These are phyloP conservation scores for Tetraselmis chui DNA, from an alignment of 139 green algal genomes.

Conservation along the genomic window DNA sequence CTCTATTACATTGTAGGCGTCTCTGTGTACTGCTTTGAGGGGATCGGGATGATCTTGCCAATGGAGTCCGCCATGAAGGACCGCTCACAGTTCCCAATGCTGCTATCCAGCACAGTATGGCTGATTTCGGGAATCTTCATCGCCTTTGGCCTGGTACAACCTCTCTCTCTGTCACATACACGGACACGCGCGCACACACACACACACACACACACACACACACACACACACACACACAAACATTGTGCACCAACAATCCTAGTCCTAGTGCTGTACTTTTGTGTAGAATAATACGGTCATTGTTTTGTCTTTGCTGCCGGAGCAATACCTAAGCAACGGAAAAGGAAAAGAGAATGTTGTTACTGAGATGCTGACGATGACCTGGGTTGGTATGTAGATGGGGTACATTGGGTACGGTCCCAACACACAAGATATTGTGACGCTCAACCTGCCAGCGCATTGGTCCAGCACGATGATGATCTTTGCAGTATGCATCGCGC, in stretches of 20 bases:
- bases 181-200: too few relatives aligned
- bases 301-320: too few relatives aligned
- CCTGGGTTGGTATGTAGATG: conserved; percentile 10
- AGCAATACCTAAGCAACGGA: too few relatives aligned
- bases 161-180: too few relatives aligned
- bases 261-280: too few relatives aligned
- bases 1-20: too few relatives aligned
- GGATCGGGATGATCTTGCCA: conserved; percentile 49
- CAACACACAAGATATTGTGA: conserved; percentile 47
- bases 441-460: conserved; percentile 39
- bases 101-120: conserved; percentile 20
- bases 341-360: neutral
- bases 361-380: too few relatives aligned
- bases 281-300: too few relatives aligned
- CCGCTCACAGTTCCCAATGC: conserved; percentile 22
- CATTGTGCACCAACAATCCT: too few relatives aligned
- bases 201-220: too few relatives aligned
- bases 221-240: too few relatives aligned
- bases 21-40: conserved; percentile 53
- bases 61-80: conserved; percentile 45
- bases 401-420: conserved; percentile 25
- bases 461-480: conserved; percentile 38
- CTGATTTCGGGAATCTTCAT: conserved; percentile 38
- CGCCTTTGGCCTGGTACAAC: conserved; percentile 29
- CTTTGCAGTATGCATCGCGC: conserved; percentile 33